Percentiles rank a stretch among this genome's conserved stretches.
Evolutionary conservation across 805 yeast genomes (phyloP).

Genomic region (Pichia deserticola): DNA sequence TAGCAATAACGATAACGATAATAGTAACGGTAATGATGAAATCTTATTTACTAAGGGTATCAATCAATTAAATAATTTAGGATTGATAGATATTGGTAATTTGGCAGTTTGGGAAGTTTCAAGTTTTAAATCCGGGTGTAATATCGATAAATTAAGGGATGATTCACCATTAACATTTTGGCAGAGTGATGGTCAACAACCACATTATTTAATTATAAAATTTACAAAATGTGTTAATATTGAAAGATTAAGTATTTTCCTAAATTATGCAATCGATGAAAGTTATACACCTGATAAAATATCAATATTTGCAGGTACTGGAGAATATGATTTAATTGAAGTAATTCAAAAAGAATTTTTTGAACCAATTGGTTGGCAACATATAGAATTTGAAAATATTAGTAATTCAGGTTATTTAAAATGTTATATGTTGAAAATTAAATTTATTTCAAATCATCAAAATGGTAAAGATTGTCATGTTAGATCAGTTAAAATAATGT

Average conservation of each 20-base stretch:
- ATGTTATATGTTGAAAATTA: conserved; percentile 56
- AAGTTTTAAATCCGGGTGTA: conserved; percentile 64
- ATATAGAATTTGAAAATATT: conserved; percentile 49
- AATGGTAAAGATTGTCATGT: conserved; percentile 95
- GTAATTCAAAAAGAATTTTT: conserved; percentile 52
- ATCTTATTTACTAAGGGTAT: conserved; percentile 32
- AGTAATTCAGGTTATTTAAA: conserved; percentile 52
- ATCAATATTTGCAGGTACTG: conserved; percentile 63
- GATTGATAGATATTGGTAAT: conserved; percentile 68
- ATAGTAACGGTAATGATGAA: conserved; percentile 10
- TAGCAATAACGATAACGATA: no score
- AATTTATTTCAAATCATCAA: conserved; percentile 75
- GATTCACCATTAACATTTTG: conserved; percentile 70
- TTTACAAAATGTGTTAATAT: conserved; percentile 72
- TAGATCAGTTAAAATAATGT: conserved; percentile 60
- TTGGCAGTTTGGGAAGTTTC: conserved; percentile 82
- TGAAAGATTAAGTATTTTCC: conserved; percentile 60
- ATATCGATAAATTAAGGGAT: conserved; percentile 63
- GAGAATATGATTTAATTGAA: conserved; percentile 67
- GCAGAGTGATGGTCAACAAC: conserved; percentile 94
- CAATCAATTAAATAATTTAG: conserved; percentile 47
- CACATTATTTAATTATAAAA: conserved; percentile 73
- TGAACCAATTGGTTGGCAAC: conserved; percentile 76
- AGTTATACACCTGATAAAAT: conserved; percentile 83
- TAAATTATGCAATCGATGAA: conserved; percentile 70